Conservation (phyloP, 371 early-diverging fungal species). For the Lichtheimia hyalospora region DNA sequence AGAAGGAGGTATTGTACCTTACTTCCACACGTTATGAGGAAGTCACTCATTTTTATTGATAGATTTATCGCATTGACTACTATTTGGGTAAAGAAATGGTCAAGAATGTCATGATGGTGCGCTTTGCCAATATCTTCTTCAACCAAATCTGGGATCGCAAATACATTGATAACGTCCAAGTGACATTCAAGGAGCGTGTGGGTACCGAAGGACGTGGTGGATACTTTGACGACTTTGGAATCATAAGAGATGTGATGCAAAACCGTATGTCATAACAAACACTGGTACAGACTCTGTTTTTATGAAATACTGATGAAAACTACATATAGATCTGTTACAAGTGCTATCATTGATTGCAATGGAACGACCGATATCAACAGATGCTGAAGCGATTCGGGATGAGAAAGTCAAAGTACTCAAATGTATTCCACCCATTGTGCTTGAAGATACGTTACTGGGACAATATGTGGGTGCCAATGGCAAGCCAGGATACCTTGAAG, state of each 20-base stretch:
- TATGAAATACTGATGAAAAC: background rate
- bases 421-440: constrained; percentile 74
- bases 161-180: constrained; percentile 92
- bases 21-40: background rate
- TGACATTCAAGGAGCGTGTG: constrained; percentile 97
- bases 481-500: constrained; percentile 89
- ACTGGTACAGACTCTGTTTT: background rate
- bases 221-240: constrained; percentile 99
- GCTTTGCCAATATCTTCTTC: constrained; percentile 95
- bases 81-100: constrained; percentile 99
- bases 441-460: constrained; percentile 82
- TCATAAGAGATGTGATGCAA: constrained; percentile 99
- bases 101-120: constrained; percentile 92
- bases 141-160: constrained; percentile 91
- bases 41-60: background rate
- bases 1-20: constrained; percentile 64
- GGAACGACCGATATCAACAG: constrained; percentile 85
- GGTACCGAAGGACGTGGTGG: constrained; percentile 99
- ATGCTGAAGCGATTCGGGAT: constrained; percentile 89
- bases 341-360: constrained; percentile 89
- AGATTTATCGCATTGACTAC: constrained; percentile 98
- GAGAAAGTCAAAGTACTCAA: constrained; percentile 91
- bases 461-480: constrained; percentile 80
- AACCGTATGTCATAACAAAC: constrained; percentile 64
- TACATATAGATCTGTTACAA: constrained; percentile 73